These are phyloP conservation scores for Chrysanthemum makinoi DNA, from an alignment of 129 eudicot genomes.

Conservation along the genomic window DNA sequence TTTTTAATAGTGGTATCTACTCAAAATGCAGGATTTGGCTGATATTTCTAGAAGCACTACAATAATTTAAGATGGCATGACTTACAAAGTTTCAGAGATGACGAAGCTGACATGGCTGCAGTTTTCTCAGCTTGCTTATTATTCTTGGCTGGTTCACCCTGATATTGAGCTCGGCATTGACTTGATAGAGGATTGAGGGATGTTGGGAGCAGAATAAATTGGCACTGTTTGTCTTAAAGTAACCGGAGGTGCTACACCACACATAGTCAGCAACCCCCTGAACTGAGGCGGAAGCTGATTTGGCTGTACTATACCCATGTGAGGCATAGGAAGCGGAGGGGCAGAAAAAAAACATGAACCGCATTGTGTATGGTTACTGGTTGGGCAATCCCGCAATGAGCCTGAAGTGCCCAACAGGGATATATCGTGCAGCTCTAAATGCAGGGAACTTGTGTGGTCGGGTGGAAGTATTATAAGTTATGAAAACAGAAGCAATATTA, in stretches of 20 bases:
- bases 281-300: constrained; percentile 31
- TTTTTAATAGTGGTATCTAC: too few species aligned
- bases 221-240: constrained; percentile 60
- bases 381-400: constrained; percentile 66
- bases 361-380: constrained; percentile 73
- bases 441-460: constrained; percentile 80
- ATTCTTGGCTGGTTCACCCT: too few species aligned
- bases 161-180: constrained; percentile 4
- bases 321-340: constrained; percentile 58
- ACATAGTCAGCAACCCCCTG: constrained; percentile 27
- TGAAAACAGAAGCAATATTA: too few species aligned
- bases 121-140: too few species aligned
- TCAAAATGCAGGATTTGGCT: too few species aligned
- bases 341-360: constrained; percentile 74
- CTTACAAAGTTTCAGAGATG: too few species aligned
- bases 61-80: too few species aligned
- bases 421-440: constrained; percentile 78
- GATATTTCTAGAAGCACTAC: too few species aligned
- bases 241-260: constrained; percentile 46
- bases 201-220: constrained; percentile 32
- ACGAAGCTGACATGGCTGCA: too few species aligned
- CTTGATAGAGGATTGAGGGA: constrained; percentile 28
- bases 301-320: constrained; percentile 44
- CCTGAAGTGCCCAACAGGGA: constrained; percentile 64
- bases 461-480: too few species aligned